Conservation (phyloP, 768 basidiomycete species). For the Calocera cornea region DNA sequence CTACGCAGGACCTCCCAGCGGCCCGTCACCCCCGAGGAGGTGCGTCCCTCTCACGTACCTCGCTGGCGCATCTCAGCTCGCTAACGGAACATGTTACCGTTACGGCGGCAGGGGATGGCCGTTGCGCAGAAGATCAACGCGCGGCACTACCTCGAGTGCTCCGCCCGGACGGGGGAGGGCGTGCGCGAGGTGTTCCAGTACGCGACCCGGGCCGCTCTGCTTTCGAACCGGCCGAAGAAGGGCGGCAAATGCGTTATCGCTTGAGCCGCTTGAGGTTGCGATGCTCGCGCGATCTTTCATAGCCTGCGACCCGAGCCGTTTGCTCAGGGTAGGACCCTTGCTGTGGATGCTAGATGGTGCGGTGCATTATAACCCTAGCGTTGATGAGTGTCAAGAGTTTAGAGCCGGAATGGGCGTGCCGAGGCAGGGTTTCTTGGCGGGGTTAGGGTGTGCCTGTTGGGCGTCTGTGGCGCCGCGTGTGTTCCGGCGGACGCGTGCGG, state of each 20-base stretch:
- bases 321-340: too few relatives aligned
- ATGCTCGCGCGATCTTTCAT: too few relatives aligned
- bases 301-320: too few relatives aligned
- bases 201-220: constrained; percentile 83
- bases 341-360: too few relatives aligned
- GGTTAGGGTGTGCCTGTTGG: too few relatives aligned
- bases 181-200: constrained; percentile 98
- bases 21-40: constrained; percentile 90
- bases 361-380: too few relatives aligned
- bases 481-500: too few relatives aligned
- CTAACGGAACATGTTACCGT: not conserved
- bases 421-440: too few relatives aligned
- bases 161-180: constrained; percentile 89
- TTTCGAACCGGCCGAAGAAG: constrained; percentile 34
- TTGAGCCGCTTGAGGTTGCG: too few relatives aligned
- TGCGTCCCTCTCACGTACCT: constrained; percentile 26
- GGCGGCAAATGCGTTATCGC: constrained; percentile 18
- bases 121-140: constrained; percentile 95
- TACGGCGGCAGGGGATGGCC: constrained; percentile 77
- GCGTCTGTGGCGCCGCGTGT: too few relatives aligned
- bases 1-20: constrained; percentile 87
- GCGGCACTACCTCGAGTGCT: constrained; percentile 93
- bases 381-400: too few relatives aligned
- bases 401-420: too few relatives aligned
- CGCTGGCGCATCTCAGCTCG: not conserved